Evolutionary conservation across 176 grass and related monocot genomes (phyloP).

Genomic region (Bonia amplexicaulis): DNA sequence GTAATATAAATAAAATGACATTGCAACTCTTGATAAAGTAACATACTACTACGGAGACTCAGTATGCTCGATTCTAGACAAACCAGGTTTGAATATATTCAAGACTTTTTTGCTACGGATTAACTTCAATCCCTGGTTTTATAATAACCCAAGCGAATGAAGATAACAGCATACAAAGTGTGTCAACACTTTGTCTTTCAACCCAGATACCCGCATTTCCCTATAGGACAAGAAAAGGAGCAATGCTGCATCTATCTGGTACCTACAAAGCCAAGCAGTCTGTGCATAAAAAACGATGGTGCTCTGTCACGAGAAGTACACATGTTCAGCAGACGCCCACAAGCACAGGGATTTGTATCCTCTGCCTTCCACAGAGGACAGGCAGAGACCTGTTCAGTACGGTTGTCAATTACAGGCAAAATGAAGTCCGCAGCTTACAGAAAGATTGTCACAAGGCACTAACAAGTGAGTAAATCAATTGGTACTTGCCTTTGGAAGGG

Average conservation of each 20-base stretch:
- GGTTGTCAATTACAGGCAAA: too few relatives aligned
- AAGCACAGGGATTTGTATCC: too few relatives aligned
- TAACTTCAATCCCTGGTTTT: neutral
- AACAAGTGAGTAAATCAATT: neutral
- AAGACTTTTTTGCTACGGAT: neutral
- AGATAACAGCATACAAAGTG: neutral
- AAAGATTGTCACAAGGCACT: neutral
- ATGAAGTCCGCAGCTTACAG: too few relatives aligned
- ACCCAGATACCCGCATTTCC: neutral
- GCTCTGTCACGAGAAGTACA: neutral
- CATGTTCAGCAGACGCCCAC: neutral
- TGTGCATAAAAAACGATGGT: neutral
- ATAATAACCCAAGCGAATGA: neutral
- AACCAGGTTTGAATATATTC: neutral
- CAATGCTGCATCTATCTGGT: neutral
- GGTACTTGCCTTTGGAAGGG: constrained; percentile 86
- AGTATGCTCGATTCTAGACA: neutral
- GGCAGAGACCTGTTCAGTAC: too few relatives aligned
- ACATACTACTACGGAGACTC: neutral
- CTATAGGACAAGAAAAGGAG: neutral
- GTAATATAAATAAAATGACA: neutral
- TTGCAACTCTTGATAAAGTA: neutral
- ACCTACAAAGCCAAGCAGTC: neutral
- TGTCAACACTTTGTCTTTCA: neutral
- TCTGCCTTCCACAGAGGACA: too few relatives aligned